Evolutionary conservation across 352 stramenopile species (phyloP), one percentile per base, ranked within the genome.

Genomic region (Phytophthora pistaciae): DNA sequence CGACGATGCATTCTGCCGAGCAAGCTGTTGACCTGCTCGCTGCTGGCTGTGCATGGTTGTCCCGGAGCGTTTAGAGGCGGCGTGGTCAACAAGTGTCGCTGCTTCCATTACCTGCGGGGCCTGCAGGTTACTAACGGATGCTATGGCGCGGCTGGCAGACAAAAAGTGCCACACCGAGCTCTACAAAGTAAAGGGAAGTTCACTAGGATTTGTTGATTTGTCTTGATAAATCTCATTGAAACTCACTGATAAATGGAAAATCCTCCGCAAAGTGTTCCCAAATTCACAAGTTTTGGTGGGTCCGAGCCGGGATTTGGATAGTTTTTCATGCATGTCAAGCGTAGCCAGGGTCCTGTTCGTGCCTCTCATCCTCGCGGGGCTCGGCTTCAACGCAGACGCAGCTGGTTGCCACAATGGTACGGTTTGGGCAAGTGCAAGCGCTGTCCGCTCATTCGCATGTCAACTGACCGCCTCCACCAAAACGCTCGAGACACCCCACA

Each of bases 381-480:
- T 54, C 27, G 58, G 66, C 60, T 73, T 73, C 66, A 69, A 69
- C 60, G 42, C 53, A 31, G 13, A 36, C 33, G 60, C 60, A 70
- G 61, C 67, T 65, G 67, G 56, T 48, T 66, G 48, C 56, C 56
- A 56, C 68, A 66, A 53, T 64, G 40, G 46, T 53, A 29, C 46
- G 46, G 46, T 53, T 3, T 29, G 14, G 62, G 29, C 50, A n/a
- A 50, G 23, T 38, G 38, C 56, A 56, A 38, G 8, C 29, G 46
- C 29, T 56, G 44, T 23, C 21, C 23, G 54, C 55, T 72, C 31
- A 36, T 36, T 36, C 29, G 10, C 29, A 33, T 33, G 29, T 33
- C 56, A 64, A 60, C 40, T 62, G 60, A 61, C 48, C 64, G 69
- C 73, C 69, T 76, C 69, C 64, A 76, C 69, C 69, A 76, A 76